Evolutionary conservation across 2,329 filamentous ascomycete genomes (phyloP).

Genomic region (Drechslera avenae): DNA sequence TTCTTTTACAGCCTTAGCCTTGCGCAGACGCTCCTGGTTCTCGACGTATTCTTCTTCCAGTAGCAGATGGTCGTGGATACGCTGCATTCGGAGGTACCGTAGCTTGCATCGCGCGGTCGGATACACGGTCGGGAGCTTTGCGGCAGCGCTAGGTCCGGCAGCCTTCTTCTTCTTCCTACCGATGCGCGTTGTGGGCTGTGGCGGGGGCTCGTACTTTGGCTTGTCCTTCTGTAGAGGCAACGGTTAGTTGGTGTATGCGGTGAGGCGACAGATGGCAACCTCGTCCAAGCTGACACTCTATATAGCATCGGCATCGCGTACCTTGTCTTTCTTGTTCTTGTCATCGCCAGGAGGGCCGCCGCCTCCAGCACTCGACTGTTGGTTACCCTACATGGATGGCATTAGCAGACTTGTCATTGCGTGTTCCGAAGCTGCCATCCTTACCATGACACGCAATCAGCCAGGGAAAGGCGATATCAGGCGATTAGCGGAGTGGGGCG

Average conservation of each 20-base stretch:
- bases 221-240: conserved; percentile 76
- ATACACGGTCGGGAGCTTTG: conserved; percentile 92
- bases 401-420: conserved; percentile 46
- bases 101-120: conserved; percentile 98
- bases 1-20: conserved; percentile 71
- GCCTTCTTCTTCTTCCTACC: conserved; percentile 98
- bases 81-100: conserved; percentile 95
- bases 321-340: conserved; percentile 86
- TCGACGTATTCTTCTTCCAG: conserved; percentile 99
- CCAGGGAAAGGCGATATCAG: neutral
- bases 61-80: conserved; percentile 94
- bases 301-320: conserved; percentile 22
- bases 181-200: conserved; percentile 93
- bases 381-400: conserved; percentile 67
- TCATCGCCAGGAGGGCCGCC: conserved; percentile 72
- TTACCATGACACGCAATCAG: conserved; percentile 43
- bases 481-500: neutral
- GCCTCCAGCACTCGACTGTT: conserved; percentile 83
- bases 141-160: conserved; percentile 88
- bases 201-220: conserved; percentile 99
- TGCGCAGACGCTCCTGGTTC: conserved; percentile 95
- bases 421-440: conserved; percentile 25
- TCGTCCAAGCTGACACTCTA: neutral
- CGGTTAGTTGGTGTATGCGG: conserved; percentile 10
- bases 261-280: conserved; percentile 8